phyloP scores from a whole-genome alignment of 352 stramenopile species.

The Pythium grandisporangium region DNA sequence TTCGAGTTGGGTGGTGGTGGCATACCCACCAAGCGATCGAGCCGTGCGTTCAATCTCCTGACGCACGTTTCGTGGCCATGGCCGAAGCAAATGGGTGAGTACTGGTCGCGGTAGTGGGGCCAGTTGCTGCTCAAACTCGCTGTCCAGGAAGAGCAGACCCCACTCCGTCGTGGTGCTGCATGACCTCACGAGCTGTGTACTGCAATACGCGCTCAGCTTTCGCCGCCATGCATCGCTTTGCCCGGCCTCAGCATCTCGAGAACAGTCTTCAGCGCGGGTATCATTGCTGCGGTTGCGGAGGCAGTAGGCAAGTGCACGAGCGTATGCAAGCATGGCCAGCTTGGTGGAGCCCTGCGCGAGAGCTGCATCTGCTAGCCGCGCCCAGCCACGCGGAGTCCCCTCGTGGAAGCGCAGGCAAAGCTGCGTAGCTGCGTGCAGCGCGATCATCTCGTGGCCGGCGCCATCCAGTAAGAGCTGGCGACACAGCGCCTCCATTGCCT shows the following conservation, averaged over 20 bases:
- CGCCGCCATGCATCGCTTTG: no score
- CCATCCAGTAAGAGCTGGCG: slow-evolving; percentile 12
- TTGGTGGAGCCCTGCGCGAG: slow-evolving; percentile 7
- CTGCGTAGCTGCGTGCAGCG: slow-evolving; percentile 1
- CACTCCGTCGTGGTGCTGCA: slow-evolving; percentile 15
- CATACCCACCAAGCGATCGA: not conserved
- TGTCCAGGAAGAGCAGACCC: slow-evolving; percentile 10
- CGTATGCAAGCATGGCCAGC: slow-evolving; percentile 17
- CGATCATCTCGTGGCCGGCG: slow-evolving; percentile 11
- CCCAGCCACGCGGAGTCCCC: slow-evolving; percentile 11
- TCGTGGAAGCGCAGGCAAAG: slow-evolving; percentile 10
- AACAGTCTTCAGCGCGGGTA: no score
- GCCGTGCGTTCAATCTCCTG: not conserved
- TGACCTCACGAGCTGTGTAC: slow-evolving; percentile 6
- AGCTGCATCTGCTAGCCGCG: slow-evolving; percentile 13
- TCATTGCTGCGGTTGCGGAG: no score
- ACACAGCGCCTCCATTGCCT: slow-evolving; percentile 14
- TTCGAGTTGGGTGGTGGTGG: not conserved
- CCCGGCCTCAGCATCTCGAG: no score
- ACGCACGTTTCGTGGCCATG: slow-evolving; percentile 4
- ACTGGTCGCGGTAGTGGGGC: slow-evolving; percentile 4
- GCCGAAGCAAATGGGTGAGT: slow-evolving; percentile 2
- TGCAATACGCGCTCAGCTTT: no score
- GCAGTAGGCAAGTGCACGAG: not conserved
- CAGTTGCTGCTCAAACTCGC: slow-evolving; percentile 10